A percentile compares a stretch with the other conserved stretches of the same genome.
Conservation (phyloP, 78 protist species). For the Mantamonas sphyraenae region DNA sequence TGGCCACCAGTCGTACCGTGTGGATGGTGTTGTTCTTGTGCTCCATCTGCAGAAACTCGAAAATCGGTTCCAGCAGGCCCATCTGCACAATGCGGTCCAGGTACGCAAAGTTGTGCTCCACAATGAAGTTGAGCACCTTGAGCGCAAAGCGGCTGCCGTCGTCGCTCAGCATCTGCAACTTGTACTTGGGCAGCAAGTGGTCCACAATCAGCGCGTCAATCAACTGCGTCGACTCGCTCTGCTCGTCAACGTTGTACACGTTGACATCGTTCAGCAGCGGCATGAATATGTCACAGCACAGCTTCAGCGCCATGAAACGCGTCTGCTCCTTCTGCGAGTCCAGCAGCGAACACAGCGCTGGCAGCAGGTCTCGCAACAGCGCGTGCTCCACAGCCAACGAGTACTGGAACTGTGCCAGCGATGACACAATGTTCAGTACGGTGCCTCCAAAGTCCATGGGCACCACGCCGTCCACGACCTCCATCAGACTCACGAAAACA, state of each 20-base stretch:
- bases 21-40: background rate
- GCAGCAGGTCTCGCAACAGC: background rate
- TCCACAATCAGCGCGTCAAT: background rate
- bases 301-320: background rate
- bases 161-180: background rate
- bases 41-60: background rate
- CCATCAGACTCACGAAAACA: background rate
- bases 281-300: background rate
- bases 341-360: background rate
- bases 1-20: background rate
- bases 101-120: background rate
- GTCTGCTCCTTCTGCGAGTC: background rate
- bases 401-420: background rate
- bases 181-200: background rate
- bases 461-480: background rate
- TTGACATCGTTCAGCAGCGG: background rate
- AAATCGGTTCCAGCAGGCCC: too few relatives aligned
- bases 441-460: background rate
- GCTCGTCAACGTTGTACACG: constrained; percentile 4
- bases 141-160: too few relatives aligned
- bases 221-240: too few relatives aligned
- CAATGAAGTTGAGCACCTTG: background rate
- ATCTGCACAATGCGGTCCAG: background rate
- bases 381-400: background rate
- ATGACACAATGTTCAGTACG: background rate